Conservation (phyloP, 2,329 filamentous ascomycete genomes). For the Botryotinia convoluta region DNA sequence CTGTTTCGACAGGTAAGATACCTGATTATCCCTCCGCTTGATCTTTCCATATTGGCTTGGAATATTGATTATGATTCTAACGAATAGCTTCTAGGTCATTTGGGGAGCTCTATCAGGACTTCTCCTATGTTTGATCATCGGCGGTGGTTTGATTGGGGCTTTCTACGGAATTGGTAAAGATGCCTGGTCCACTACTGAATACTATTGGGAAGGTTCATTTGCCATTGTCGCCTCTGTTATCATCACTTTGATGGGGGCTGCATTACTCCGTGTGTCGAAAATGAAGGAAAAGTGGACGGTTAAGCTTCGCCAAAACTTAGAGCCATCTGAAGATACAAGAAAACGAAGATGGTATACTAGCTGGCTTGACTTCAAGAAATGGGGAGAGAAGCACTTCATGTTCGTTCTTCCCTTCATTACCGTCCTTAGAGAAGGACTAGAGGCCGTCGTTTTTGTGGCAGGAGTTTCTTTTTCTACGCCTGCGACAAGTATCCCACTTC, state of each 20-base stretch:
- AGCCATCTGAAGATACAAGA: conserved; percentile 42
- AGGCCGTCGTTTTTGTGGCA: conserved; percentile 82
- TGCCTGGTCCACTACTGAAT: conserved; percentile 64
- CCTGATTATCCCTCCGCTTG: not conserved
- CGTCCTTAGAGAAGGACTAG: conserved; percentile 80
- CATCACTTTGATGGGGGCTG: conserved; percentile 78
- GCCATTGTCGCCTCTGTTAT: conserved; percentile 72
- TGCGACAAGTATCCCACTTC: conserved; percentile 72
- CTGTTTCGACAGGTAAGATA: conserved; percentile 55
- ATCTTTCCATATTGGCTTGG: not conserved
- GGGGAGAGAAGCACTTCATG: conserved; percentile 78
- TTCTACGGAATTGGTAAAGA: conserved; percentile 66
- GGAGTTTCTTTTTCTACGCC: conserved; percentile 77
- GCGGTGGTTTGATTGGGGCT: conserved; percentile 59
- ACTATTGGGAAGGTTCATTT: conserved; percentile 81
- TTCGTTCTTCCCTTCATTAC: conserved; percentile 85
- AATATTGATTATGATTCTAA: not conserved
- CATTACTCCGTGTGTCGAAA: conserved; percentile 76
- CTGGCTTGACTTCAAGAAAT: conserved; percentile 55
- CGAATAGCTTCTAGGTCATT: conserved; percentile 51
- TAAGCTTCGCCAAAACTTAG: conserved; percentile 70
- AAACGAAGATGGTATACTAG: conserved; percentile 32
- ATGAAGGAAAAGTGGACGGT: conserved; percentile 84
- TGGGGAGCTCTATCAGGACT: conserved; percentile 52
- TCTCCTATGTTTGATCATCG: conserved; percentile 56